phyloP scores from a whole-genome alignment of 306 rosid species.

The Acacia crassicarpa region DNA sequence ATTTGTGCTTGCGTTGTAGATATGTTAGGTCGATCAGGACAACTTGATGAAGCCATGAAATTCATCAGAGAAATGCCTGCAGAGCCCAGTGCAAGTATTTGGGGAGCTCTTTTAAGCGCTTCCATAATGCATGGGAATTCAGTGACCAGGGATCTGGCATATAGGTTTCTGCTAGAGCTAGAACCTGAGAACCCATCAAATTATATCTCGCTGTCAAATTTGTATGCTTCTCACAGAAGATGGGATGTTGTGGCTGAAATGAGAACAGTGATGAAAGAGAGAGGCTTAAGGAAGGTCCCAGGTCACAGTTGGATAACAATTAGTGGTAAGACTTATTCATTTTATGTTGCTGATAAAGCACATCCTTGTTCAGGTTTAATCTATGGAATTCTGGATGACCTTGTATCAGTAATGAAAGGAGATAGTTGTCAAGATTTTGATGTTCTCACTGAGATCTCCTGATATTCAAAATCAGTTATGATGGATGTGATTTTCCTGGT shows the following conservation, averaged over 20 bases:
- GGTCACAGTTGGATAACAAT: conserved; percentile 87
- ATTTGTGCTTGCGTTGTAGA: conserved; percentile 80
- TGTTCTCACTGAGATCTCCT: conserved; percentile 26
- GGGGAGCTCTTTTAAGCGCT: conserved; percentile 78
- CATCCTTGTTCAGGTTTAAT: conserved; percentile 69
- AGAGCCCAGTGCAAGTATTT: conserved; percentile 68
- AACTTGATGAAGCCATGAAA: conserved; percentile 59
- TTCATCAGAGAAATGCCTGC: conserved; percentile 63
- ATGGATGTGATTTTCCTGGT: not conserved
- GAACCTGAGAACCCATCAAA: conserved; percentile 82
- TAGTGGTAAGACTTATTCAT: conserved; percentile 54
- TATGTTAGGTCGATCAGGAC: conserved; percentile 67
- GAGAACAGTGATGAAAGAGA: conserved; percentile 71
- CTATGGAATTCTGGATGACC: conserved; percentile 57
- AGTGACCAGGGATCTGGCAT: conserved; percentile 62
- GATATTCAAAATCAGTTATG: not conserved
- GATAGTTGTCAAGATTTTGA: conserved; percentile 43
- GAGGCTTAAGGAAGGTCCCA: conserved; percentile 66
- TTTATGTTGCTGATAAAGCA: conserved; percentile 68
- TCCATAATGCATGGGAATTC: conserved; percentile 60
- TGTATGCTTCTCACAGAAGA: conserved; percentile 58
- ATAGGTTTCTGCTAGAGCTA: conserved; percentile 51
- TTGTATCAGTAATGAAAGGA: conserved; percentile 54
- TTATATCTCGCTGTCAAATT: conserved; percentile 69
- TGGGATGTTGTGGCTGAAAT: conserved; percentile 76